phyloP scores from a whole-genome alignment of 2,329 filamentous ascomycete genomes.

The Tolypocladium pustulatum region DNA sequence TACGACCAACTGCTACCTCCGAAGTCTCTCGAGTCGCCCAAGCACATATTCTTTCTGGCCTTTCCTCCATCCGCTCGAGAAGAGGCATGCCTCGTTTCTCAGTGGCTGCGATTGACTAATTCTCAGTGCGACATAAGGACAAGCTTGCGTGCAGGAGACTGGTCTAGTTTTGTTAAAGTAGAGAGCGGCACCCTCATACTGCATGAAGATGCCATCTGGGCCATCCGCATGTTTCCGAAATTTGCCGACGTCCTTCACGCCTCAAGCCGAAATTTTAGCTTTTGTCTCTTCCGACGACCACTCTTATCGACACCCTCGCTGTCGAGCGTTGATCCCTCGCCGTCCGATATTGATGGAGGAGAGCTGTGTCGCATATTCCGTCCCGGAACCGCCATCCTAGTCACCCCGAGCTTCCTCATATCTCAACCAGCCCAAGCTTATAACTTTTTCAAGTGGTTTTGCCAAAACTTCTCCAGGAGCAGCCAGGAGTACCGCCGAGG shows the following conservation, averaged over 20 bases:
- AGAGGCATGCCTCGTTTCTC: conserved; percentile 26
- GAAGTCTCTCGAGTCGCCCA: conserved; percentile 5
- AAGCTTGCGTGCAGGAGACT: conserved; percentile 31
- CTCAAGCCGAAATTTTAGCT: conserved; percentile 15
- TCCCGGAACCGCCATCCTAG: conserved; percentile 22
- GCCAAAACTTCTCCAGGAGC: conserved; percentile 9
- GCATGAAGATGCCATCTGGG: conserved; percentile 30
- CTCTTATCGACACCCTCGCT: conserved; percentile 9
- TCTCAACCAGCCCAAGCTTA: conserved; percentile 23
- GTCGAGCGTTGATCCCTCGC: conserved; percentile 3
- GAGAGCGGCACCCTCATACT: conserved; percentile 27
- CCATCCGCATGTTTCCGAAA: conserved; percentile 27
- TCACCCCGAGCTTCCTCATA: conserved; percentile 31
- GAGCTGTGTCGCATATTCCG: conserved; percentile 18
- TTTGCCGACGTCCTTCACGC: conserved; percentile 22
- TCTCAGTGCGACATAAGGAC: conserved; percentile 30
- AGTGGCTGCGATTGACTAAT: conserved; percentile 33
- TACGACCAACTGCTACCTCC: conserved; percentile 18
- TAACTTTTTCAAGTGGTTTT: conserved; percentile 25
- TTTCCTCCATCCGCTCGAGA: conserved; percentile 30
- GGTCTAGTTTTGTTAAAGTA: conserved; percentile 30
- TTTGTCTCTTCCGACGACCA: conserved; percentile 30
- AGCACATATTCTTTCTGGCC: conserved; percentile 32
- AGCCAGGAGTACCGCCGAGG: conserved; percentile 5
- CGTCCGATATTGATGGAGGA: conserved; percentile 9